phyloP scores from a whole-genome alignment of 2,329 filamentous ascomycete genomes.

The Diaporthe aspalathi region DNA sequence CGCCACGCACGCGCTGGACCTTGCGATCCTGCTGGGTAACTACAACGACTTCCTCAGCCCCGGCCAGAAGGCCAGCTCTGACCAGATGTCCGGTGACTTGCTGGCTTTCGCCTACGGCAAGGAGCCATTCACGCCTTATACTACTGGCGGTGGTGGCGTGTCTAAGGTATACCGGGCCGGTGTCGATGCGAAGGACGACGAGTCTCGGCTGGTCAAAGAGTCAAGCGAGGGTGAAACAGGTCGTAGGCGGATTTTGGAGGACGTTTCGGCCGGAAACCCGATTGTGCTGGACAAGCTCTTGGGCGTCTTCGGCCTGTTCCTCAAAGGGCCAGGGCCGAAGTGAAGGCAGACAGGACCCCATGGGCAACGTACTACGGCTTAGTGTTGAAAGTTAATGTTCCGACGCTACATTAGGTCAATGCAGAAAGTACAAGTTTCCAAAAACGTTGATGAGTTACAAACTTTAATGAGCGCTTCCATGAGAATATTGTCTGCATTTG shows the following conservation, averaged over 20 bases:
- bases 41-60: conserved; percentile 52
- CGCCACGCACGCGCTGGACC: conserved; percentile 57
- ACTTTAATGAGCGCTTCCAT: no score
- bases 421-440: not conserved
- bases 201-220: not conserved
- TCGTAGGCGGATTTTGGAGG: conserved; percentile 32
- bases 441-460: not conserved
- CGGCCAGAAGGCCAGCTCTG: conserved; percentile 48
- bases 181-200: conserved; percentile 29
- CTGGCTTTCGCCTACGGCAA: conserved; percentile 53
- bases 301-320: conserved; percentile 32
- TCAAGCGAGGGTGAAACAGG: conserved; percentile 14
- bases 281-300: conserved; percentile 37
- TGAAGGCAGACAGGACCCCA: not conserved
- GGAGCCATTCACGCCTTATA: conserved; percentile 39
- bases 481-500: no score
- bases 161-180: conserved; percentile 36
- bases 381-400: not conserved
- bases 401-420: not conserved
- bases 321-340: conserved; percentile 36
- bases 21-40: conserved; percentile 59
- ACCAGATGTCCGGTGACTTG: conserved; percentile 51
- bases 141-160: not conserved
- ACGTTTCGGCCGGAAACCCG: conserved; percentile 27
- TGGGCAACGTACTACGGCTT: not conserved